These are phyloP conservation scores for Aquanectria penicillioides DNA, from an alignment of 2,329 filamentous ascomycete species.

Conservation along the genomic window DNA sequence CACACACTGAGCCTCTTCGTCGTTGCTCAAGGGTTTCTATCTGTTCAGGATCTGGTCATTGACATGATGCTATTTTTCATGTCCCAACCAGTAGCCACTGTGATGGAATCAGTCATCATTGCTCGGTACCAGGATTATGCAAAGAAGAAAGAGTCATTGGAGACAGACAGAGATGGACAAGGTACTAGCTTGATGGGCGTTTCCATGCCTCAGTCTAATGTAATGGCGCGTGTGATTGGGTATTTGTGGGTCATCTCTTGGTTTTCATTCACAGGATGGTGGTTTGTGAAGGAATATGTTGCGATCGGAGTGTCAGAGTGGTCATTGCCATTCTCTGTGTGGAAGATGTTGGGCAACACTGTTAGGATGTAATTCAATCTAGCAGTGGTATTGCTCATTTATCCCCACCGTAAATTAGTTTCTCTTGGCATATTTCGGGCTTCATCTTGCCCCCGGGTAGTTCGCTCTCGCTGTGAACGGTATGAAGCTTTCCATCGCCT, in stretches of 20 bases:
- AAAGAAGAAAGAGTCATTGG: not conserved
- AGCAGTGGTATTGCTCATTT: too few relatives aligned
- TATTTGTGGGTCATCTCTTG: slow-evolving; percentile 21
- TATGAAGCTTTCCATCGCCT: too few relatives aligned
- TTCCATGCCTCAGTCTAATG: not conserved
- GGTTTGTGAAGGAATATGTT: slow-evolving; percentile 20
- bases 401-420: too few relatives aligned
- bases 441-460: too few relatives aligned
- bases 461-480: too few relatives aligned
- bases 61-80: slow-evolving; percentile 20
- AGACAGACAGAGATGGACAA: not conserved
- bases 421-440: too few relatives aligned
- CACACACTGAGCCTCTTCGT: slow-evolving; percentile 22
- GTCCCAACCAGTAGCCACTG: slow-evolving; percentile 14
- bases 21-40: slow-evolving; percentile 9
- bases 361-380: too few relatives aligned
- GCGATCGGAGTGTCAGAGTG: slow-evolving; percentile 20
- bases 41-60: not conserved
- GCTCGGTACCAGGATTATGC: not conserved
- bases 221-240: not conserved
- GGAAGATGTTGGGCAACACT: too few relatives aligned
- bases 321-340: slow-evolving; percentile 20
- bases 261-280: slow-evolving; percentile 24
- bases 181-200: rapidly evolving
- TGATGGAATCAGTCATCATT: slow-evolving; percentile 3